Percentiles rank a stretch among this genome's conserved stretches.
Evolutionary conservation across 148 eudicot species (phyloP).

Genomic region (Spergularia marina): DNA sequence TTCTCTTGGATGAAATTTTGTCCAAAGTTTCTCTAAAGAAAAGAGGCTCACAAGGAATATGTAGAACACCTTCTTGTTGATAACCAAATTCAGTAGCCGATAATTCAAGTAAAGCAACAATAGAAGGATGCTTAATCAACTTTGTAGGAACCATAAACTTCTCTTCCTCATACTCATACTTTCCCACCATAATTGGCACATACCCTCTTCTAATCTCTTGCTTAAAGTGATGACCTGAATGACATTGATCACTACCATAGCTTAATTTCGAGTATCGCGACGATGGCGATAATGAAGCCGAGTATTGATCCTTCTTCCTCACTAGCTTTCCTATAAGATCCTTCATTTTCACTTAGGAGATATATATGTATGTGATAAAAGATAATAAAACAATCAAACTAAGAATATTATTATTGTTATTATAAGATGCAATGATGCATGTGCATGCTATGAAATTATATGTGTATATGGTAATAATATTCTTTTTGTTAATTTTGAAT

Average conservation of each 20-base stretch:
- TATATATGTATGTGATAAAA: too few species aligned
- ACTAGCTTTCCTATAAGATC: conserved; percentile 17
- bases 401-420: too few species aligned
- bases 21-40: conserved; percentile 13
- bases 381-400: too few species aligned
- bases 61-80: conserved; percentile 17
- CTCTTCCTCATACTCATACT: conserved; percentile 9
- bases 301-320: conserved; percentile 16
- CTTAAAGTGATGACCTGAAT: background rate
- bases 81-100: conserved; percentile 16
- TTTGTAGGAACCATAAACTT: conserved; percentile 13
- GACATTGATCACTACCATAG: background rate
- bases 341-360: background rate
- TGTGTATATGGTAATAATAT: too few species aligned
- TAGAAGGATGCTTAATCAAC: conserved; percentile 16
- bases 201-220: conserved; percentile 18
- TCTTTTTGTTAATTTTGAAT: too few species aligned
- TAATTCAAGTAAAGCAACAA: conserved; percentile 14
- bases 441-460: too few species aligned
- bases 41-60: conserved; percentile 16
- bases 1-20: conserved; percentile 6
- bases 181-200: conserved; percentile 20
- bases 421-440: too few species aligned
- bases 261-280: conserved; percentile 12
- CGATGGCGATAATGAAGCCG: background rate